These are phyloP conservation scores for Beauveria sp. DNA, from an alignment of 2,329 filamentous ascomycete species.

Conservation along the genomic window DNA sequence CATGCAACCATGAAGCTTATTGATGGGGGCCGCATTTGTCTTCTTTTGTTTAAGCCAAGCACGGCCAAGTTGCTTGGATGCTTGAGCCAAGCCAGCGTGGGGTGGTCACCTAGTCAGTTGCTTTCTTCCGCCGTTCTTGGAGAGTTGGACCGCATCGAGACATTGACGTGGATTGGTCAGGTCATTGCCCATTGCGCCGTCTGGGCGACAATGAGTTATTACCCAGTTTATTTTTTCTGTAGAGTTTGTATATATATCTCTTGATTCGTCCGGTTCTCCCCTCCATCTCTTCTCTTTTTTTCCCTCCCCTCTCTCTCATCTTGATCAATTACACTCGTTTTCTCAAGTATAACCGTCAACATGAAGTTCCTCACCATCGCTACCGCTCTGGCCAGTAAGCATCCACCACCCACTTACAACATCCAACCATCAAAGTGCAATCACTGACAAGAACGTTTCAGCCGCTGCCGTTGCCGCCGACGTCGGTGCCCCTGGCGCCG, in stretches of 20 bases:
- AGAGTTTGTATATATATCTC: background rate
- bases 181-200: no score
- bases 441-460: background rate
- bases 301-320: background rate
- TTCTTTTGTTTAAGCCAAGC: background rate
- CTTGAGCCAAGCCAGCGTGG: background rate
- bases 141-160: no score
- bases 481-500: no score
- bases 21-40: background rate
- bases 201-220: background rate
- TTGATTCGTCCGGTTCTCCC: background rate
- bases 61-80: no score
- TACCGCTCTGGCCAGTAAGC: slow-evolving; percentile 1
- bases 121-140: background rate
- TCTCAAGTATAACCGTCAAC: background rate
- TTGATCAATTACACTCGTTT: background rate
- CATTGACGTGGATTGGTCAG: no score
- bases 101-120: background rate
- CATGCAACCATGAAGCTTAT: no score
- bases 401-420: background rate
- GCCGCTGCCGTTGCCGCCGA: background rate
- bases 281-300: background rate
- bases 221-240: background rate
- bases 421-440: background rate
- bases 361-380: slow-evolving; percentile 6